Evolutionary conservation across 495 filamentous ascomycete species (phyloP).

Genomic region (Mycothermus thermophilus): DNA sequence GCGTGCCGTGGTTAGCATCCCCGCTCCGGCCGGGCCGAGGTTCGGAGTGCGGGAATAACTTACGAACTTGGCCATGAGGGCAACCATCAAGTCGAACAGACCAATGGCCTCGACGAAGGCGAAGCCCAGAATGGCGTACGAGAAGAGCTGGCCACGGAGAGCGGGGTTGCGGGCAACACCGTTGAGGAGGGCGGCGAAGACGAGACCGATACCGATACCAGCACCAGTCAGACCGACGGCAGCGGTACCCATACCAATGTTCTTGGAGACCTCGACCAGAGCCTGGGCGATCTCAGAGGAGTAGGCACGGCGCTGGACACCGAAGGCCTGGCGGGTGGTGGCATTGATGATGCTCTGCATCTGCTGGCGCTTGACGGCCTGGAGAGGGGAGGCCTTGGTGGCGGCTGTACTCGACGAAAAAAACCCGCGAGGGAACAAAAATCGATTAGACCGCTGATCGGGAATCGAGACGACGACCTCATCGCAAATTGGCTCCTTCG

Average conservation of each 20-base stretch:
- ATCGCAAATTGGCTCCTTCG: too few species aligned
- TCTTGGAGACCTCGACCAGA: constrained; percentile 79
- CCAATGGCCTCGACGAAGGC: constrained; percentile 89
- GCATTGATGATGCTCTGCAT: constrained; percentile 48
- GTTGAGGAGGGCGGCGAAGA: constrained; percentile 75
- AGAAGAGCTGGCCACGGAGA: constrained; percentile 82
- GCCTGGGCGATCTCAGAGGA: constrained; percentile 69
- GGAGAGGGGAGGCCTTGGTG: constrained; percentile 35
- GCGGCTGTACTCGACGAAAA: constrained; percentile 17
- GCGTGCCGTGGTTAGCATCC: constrained; percentile 4
- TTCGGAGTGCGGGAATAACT: constrained; percentile 13
- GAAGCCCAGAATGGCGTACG: constrained; percentile 86
- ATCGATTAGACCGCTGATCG: constrained; percentile 6
- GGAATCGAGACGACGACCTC: too few species aligned
- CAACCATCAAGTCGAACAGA: constrained; percentile 88
- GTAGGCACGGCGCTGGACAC: constrained; percentile 54
- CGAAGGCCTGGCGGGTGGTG: constrained; percentile 52
- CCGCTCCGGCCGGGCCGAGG: background rate
- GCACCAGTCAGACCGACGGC: constrained; percentile 84
- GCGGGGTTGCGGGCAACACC: constrained; percentile 79
- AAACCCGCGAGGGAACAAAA: too few species aligned
- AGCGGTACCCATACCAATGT: constrained; percentile 72
- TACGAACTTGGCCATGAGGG: constrained; percentile 71
- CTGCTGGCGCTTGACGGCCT: constrained; percentile 57
- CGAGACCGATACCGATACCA: constrained; percentile 85